A percentile compares a stretch with the other conserved stretches of the same genome.
These are phyloP conservation scores for Nakazawaea anatomiae DNA, from an alignment of 805 yeast genomes.

Conservation along the genomic window DNA sequence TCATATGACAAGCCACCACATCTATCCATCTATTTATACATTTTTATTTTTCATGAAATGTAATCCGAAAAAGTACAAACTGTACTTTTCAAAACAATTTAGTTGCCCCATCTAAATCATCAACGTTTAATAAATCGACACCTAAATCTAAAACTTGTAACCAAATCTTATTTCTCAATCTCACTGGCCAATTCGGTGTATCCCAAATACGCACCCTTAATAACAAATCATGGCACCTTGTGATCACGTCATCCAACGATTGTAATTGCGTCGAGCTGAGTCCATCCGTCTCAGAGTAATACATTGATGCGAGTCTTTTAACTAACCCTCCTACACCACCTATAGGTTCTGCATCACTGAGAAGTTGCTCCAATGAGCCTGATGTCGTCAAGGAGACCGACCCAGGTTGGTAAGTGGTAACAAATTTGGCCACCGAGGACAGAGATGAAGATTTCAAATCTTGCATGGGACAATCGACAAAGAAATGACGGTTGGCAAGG, in stretches of 20 bases:
- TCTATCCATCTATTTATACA: too few relatives aligned
- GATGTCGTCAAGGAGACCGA: constrained; percentile 19
- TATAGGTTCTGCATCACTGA: constrained; percentile 7
- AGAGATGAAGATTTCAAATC: constrained; percentile 4
- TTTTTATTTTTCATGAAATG: too few relatives aligned
- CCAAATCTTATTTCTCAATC: constrained; percentile 42
- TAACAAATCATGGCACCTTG: constrained; percentile 41
- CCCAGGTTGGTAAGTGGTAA: constrained; percentile 11
- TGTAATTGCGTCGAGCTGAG: constrained; percentile 27
- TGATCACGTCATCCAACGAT: constrained; percentile 18
- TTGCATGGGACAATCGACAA: constrained; percentile 49
- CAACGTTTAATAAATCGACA: constrained; percentile 56
- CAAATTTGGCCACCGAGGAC: neutral
- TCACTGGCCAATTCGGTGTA: constrained; percentile 58
- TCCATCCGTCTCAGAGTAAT: constrained; percentile 16
- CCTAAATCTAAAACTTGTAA: constrained; percentile 38
- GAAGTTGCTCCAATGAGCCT: constrained; percentile 16
- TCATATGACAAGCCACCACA: too few relatives aligned
- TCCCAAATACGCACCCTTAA: constrained; percentile 66
- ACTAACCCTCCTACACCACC: too few relatives aligned
- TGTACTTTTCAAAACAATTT: neutral
- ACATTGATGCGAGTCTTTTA: too few relatives aligned
- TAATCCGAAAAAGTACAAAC: too few relatives aligned
- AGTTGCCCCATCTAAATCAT: constrained; percentile 35
- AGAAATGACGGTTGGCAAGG: constrained; percentile 28